phyloP scores from a whole-genome alignment of 139 green algal genomes.

The Tetraselmis striata region DNA sequence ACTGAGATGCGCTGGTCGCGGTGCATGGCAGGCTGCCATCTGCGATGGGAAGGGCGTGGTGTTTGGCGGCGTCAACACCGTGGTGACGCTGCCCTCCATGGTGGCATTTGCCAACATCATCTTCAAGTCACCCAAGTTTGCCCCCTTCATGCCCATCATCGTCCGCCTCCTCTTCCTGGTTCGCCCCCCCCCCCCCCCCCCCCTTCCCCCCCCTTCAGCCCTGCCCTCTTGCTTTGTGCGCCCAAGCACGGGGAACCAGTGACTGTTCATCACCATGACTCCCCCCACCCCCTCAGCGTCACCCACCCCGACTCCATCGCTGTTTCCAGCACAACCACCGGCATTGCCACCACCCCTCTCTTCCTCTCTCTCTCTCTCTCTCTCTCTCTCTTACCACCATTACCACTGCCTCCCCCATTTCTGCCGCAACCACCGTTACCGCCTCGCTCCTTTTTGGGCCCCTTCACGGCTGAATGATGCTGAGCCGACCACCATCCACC shows the following conservation, averaged over 20 bases:
- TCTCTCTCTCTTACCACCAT: too few relatives aligned
- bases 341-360: too few relatives aligned
- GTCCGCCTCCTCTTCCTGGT: not conserved
- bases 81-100: slow-evolving; percentile 63
- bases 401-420: too few relatives aligned
- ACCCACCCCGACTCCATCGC: too few relatives aligned
- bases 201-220: not conserved
- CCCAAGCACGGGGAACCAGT: not conserved
- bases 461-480: too few relatives aligned
- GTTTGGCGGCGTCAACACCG: slow-evolving; percentile 50
- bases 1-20: too few relatives aligned
- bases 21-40: not conserved
- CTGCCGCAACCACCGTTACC: too few relatives aligned
- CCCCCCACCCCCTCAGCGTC: too few relatives aligned
- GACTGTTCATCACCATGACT: not conserved
- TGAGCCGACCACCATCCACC: too few relatives aligned
- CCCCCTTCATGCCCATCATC: not conserved
- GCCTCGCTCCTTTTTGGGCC: too few relatives aligned
- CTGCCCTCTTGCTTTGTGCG: slow-evolving; percentile 9
- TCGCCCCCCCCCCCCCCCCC: not conserved
- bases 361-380: too few relatives aligned
- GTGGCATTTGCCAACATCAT: slow-evolving; percentile 69
- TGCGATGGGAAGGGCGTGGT: not conserved
- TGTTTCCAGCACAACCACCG: too few relatives aligned
- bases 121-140: slow-evolving; percentile 39